Base-by-base conservation (phyloP, 345 rosid species). In the Camelina sativa region DNA sequence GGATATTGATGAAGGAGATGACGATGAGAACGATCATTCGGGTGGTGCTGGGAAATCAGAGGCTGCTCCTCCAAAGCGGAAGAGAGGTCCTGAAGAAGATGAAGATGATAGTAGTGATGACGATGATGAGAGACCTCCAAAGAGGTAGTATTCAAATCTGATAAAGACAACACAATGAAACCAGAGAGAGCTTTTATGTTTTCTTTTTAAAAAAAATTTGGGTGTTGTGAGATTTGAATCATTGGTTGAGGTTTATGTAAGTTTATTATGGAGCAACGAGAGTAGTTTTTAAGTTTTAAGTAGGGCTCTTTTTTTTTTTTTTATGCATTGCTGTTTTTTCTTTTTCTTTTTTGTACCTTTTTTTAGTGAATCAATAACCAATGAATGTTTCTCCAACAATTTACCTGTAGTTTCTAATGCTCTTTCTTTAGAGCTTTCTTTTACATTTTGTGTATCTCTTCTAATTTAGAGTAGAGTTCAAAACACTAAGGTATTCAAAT, bases 81-180 rank as follows among this genome's bases (percentile, higher is more conserved):
- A 93, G 88, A 83, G 97, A 0, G 79, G 65, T 46, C 71, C 54
- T 3, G 89, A 87, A 19, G 80, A 85, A 0, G 96, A 84, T 1
- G 91, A 76, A 6, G 92, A 76, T 12, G 89, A 65, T n/a, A 87
- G 78, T 51, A 87, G 84, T 23, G 97, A 86, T 1, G 96, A 87
- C 66, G 98, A 89, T 78, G 96, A 89, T 70, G 88, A 80, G 58
- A 88, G 97, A 37, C 96, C 98, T 54, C 81, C 97, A 51, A 93
- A 93, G 84, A 88, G 98, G 82, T 93, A 91, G 86, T 72, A 52
- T 72, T 11, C 22, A n/a, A 28, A 70, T 13, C 65, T 70, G 66
- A 48, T 71, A 15, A 15, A 62, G 28, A 69, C 37, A 38, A 51
- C 40, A 53, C 6, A 41, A 61, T 20, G 40, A 58, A 9, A 62